Evolutionary conservation across 1,284 basidiomycete genomes (phyloP), one percentile per base, ranked within the genome.

Genomic region (Heterobasidion irregulare): DNA sequence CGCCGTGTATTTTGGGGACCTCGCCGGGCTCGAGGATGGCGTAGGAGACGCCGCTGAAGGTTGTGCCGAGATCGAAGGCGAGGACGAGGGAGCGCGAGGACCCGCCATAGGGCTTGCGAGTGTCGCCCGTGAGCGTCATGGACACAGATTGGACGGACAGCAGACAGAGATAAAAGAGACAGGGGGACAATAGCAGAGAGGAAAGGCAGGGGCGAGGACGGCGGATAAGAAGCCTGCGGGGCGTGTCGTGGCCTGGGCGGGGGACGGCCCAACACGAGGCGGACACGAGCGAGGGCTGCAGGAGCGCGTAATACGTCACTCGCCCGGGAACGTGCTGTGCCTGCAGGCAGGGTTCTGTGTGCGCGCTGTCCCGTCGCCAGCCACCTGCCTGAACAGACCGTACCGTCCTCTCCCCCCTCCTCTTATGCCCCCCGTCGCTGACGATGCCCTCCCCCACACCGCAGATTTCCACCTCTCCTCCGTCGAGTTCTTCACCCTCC

Each of bases 21-120:
- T 86, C 81, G 13, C 81, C 80, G 10, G 86, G 86, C 59, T 87
- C 83, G 34, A 89, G 78, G 57, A 89, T 84, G 2, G 86, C 83
- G 66, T 88, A 89, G 36, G 86, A 89, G 6, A 84, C 82, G 16
- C 86, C 86, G 62, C 82, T 84, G 64, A 87, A 88, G 0, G 86
- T 89, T 0, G 86, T 89, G 34, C 86, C 86, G 61, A 89, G 78
- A 63, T 89, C 86, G 66, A 89, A 78, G 3, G 86, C 86, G 61
- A 89, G 75, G 59, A 85, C 85, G 55, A 90, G 78, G 55, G 83
- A 78, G 61, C 84, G 78, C 16, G 72, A 70, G 12, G 74, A 64
- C 52, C 87, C 86, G 12, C 68, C 73, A 66, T 88, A 89, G 26
- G 86, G 86, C 67, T 87, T 89, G 55, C 87, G 78, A 61, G 79